Base-by-base conservation (phyloP, 2,329 filamentous ascomycete species). In the Simplicillium aogashimaense region DNA sequence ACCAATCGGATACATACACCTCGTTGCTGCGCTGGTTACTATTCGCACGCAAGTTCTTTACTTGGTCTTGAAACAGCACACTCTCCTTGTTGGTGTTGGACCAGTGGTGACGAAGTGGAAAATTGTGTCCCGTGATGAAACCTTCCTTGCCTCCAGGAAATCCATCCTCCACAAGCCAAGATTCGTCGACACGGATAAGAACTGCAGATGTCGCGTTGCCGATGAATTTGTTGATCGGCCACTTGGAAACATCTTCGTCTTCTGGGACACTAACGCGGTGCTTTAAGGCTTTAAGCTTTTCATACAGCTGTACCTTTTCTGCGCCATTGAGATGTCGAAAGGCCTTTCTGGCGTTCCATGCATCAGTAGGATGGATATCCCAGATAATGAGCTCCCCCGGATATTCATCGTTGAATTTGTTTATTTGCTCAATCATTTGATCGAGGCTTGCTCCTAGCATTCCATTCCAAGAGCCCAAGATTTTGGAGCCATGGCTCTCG, bases 301-400 rank as follows among this genome's bases (percentile, higher is more conserved):
- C 15, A 39, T 51, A 53, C 6, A 60, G 37, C 7, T 34, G 15
- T 4, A 32, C 32, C 3, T 42, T 43, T 2, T 46, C 47, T 7
- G 14, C 8, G 8, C 37, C 25, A 13, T 41, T 16, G 14, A 50
- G 32, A 1, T 11, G 3, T 4, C 29, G 13, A n/a, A 31, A 47
- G 7, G n/a, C 11, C 10, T 35, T 37, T 12, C 35, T 14, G 3
- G 15, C 36, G 20, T 25, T 25, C 20, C 20, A 25, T 37, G 36
- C 35, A 2, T 50, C 45, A 3, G 7, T 8, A 25, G 43, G 34
- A 29, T 56, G 47, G 11, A 61, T 42, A 37, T 61, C 58, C 41
- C 50, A 48, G 40, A 61, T 59, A 49, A 56, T 48, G 35, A 61
- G 47, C 44, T 61, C 58, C 10, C 58, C 58, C 3, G 57, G 57